Evolutionary conservation across 2,329 filamentous ascomycete species (phyloP).

Genomic region (Emergomyces africanus): DNA sequence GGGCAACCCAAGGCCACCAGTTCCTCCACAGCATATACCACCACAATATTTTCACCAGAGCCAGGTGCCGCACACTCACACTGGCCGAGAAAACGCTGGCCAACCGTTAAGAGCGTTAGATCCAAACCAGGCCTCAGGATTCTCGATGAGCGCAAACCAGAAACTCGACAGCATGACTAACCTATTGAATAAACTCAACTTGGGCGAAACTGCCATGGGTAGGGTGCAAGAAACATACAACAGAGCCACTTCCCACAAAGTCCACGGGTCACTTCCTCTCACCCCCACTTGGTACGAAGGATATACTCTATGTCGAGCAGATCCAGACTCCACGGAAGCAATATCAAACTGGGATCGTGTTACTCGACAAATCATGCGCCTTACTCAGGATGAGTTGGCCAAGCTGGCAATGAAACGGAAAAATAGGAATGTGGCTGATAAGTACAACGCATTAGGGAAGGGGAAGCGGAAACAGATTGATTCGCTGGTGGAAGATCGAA

Average conservation of each 20-base stretch:
- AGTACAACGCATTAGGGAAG: conserved; percentile 19
- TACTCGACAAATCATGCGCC: conserved; percentile 18
- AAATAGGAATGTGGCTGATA: conserved; percentile 15
- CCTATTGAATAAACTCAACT: conserved; percentile 5
- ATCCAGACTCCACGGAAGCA: conserved; percentile 16
- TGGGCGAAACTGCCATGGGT: conserved; percentile 1
- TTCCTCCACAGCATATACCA: conserved; percentile 5
- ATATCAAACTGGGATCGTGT: conserved; percentile 21
- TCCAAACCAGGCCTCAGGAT: not conserved
- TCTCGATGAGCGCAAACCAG: not conserved
- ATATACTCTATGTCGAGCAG: conserved; percentile 24
- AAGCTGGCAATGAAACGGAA: conserved; percentile 20
- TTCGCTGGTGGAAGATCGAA: conserved; percentile 22
- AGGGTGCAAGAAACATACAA: not conserved
- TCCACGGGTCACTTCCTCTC: not conserved
- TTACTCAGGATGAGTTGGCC: conserved; percentile 20
- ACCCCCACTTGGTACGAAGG: conserved; percentile 17
- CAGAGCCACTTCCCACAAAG: not conserved
- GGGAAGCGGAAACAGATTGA: conserved; percentile 23
- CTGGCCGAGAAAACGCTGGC: not conserved
- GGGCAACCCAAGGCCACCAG: conserved; percentile 1
- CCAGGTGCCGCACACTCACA: not conserved
- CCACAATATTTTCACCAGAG: not conserved
- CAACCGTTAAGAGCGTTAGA: not conserved
- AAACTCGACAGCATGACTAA: conserved; percentile 4